These are phyloP conservation scores for Aureobasidium sp. DNA, from an alignment of 2,329 filamentous ascomycete species.

Conservation along the genomic window DNA sequence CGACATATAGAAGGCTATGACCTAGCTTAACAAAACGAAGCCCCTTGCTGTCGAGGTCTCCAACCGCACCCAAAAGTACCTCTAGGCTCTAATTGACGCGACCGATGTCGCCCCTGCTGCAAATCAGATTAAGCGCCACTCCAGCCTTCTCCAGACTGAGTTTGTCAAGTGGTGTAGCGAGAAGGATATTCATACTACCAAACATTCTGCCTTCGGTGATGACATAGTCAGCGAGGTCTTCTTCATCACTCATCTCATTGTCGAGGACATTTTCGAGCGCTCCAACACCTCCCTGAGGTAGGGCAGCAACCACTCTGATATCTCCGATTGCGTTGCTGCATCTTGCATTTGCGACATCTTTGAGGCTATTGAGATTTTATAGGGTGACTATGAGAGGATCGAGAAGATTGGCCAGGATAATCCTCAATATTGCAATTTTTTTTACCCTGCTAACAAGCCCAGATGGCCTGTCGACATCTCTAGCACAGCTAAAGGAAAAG, in stretches of 20 bases:
- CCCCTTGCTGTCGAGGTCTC: slow-evolving; percentile 70
- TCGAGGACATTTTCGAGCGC: slow-evolving; percentile 57
- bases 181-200: slow-evolving; percentile 80
- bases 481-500: slow-evolving; percentile 11
- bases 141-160: slow-evolving; percentile 58
- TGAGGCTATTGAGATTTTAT: slow-evolving; percentile 72
- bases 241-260: slow-evolving; percentile 70
- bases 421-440: slow-evolving; percentile 74
- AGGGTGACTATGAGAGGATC: slow-evolving; percentile 77
- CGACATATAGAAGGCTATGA: slow-evolving; percentile 79
- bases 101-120: slow-evolving; percentile 72
- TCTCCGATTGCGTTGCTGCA: slow-evolving; percentile 84
- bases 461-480: slow-evolving; percentile 20
- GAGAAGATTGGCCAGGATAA: slow-evolving; percentile 68
- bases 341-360: slow-evolving; percentile 81
- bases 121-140: slow-evolving; percentile 87
- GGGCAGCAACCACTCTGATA: slow-evolving; percentile 82
- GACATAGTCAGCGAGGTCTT: slow-evolving; percentile 51
- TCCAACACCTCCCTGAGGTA: slow-evolving; percentile 79
- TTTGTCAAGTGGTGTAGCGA: slow-evolving; percentile 74
- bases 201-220: slow-evolving; percentile 78
- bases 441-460: slow-evolving; percentile 17
- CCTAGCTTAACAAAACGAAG: slow-evolving; percentile 38
- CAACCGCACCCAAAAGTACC: slow-evolving; percentile 85
- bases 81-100: slow-evolving; percentile 76